phyloP scores from a whole-genome alignment of 2,329 filamentous ascomycete species.

The Lojkania enalia region DNA sequence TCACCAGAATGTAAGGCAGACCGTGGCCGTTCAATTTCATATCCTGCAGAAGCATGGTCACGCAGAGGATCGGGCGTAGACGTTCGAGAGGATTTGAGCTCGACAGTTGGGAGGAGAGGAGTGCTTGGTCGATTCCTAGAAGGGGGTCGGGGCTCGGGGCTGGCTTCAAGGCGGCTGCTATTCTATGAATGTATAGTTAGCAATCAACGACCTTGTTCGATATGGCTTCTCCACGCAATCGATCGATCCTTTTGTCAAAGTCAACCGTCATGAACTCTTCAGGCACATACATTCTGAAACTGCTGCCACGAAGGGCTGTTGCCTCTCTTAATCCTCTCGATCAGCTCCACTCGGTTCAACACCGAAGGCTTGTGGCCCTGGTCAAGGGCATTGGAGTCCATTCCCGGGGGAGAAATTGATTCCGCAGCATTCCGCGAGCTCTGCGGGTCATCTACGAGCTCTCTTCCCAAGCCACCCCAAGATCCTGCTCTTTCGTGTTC shows the following conservation, averaged over 20 bases:
- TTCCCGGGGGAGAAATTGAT: constrained; percentile 8
- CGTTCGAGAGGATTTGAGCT: constrained; percentile 40
- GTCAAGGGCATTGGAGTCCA: constrained; percentile 22
- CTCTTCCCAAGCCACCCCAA: constrained; percentile 11
- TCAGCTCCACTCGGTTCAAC: constrained; percentile 73
- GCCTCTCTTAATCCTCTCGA: constrained; percentile 78
- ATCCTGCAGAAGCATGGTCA: constrained; percentile 37
- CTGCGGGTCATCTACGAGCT: constrained; percentile 12
- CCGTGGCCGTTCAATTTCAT: constrained; percentile 76
- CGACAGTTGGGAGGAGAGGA: constrained; percentile 40
- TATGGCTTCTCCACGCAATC: background rate
- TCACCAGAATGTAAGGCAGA: constrained; percentile 70
- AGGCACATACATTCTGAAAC: constrained; percentile 54
- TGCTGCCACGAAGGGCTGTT: constrained; percentile 75
- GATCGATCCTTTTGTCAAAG: background rate
- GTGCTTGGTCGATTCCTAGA: constrained; percentile 35
- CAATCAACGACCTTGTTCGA: background rate
- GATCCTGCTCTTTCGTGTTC: constrained; percentile 21
- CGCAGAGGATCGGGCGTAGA: constrained; percentile 30
- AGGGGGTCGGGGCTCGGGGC: constrained; percentile 19
- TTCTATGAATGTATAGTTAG: constrained; percentile 26
- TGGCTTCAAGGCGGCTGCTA: constrained; percentile 15
- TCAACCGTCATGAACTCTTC: background rate
- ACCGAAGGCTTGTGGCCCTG: constrained; percentile 27
- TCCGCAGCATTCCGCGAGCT: constrained; percentile 8